A percentile compares a stretch with the other conserved stretches of the same genome.
Conservation (phyloP, 2,329 filamentous ascomycete genomes). For the Colletotrichum musae region DNA sequence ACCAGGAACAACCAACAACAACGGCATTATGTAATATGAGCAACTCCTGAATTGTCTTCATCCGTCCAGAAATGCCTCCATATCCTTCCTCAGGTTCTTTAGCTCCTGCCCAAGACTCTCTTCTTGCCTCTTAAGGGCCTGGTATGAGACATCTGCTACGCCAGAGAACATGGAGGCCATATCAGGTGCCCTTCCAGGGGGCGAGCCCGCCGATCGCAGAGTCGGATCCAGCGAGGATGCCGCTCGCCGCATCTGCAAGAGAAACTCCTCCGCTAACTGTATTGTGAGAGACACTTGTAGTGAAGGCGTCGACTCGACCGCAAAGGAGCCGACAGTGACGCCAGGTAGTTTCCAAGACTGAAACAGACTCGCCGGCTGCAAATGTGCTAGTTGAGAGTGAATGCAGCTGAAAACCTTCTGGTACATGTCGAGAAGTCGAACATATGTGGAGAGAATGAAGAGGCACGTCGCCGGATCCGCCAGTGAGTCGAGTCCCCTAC, state of each 20-base stretch:
- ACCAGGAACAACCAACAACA: neutral
- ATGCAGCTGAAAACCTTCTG: constrained; percentile 56
- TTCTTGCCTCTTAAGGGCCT: constrained; percentile 50
- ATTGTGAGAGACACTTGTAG: constrained; percentile 60
- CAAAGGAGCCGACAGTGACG: constrained; percentile 57
- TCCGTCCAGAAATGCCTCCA: constrained; percentile 50
- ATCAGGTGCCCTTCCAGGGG: constrained; percentile 37
- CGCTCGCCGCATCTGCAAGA: constrained; percentile 52
- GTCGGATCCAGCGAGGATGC: constrained; percentile 48
- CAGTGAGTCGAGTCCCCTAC: constrained; percentile 35
- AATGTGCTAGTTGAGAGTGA: constrained; percentile 49
- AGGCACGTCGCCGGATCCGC: constrained; percentile 55
- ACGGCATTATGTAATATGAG: constrained; percentile 25
- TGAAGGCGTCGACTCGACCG: constrained; percentile 56
- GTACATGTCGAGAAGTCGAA: constrained; percentile 57
- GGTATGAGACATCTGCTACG: constrained; percentile 47
- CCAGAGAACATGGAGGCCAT: constrained; percentile 50
- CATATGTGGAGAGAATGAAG: constrained; percentile 57
- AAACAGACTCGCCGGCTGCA: constrained; percentile 48
- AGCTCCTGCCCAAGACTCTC: constrained; percentile 52
- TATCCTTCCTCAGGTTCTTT: constrained; percentile 50
- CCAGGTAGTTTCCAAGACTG: constrained; percentile 57
- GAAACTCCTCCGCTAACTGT: constrained; percentile 58
- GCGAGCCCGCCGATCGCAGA: constrained; percentile 35
- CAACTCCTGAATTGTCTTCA: constrained; percentile 11